Evolutionary conservation across 257 asterid species (phyloP).

Genomic region (Lavandula angustifolia): DNA sequence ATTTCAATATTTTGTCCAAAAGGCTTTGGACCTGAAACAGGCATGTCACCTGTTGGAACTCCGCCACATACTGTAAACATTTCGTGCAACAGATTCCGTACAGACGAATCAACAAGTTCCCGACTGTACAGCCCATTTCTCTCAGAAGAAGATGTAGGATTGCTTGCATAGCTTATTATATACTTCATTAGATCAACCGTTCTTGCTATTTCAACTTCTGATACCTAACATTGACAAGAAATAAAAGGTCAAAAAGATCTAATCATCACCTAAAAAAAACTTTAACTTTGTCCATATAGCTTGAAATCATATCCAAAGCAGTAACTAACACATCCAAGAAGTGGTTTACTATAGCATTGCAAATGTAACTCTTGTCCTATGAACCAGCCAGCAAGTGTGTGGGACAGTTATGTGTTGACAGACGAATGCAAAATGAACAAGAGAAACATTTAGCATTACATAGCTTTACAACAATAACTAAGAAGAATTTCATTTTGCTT

Average conservation of each 20-base stretch:
- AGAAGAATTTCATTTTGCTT: neutral
- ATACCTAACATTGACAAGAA: constrained; percentile 40
- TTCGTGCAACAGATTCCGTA: constrained; percentile 67
- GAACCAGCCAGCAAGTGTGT: neutral
- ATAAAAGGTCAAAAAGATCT: neutral
- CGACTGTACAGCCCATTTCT: constrained; percentile 62
- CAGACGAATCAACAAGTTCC: constrained; percentile 77
- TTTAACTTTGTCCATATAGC: neutral
- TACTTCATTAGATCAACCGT: constrained; percentile 87
- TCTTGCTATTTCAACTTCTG: constrained; percentile 49
- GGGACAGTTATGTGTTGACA: neutral
- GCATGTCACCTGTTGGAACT: constrained; percentile 37
- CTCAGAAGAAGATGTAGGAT: constrained; percentile 55
- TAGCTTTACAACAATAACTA: neutral
- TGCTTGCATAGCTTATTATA: constrained; percentile 83
- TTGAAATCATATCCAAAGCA: neutral
- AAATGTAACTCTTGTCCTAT: neutral
- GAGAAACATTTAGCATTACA: neutral
- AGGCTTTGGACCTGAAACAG: constrained; percentile 51
- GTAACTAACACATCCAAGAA: neutral
- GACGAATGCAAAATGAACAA: neutral
- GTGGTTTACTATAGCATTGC: neutral
- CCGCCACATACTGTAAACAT: constrained; percentile 51
- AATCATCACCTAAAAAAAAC: constrained; percentile 1
- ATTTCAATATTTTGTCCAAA: constrained; percentile 66